Evolutionary conservation across 139 green algal species (phyloP), one percentile per base, ranked within the genome.

Genomic region (Medakamo hakoo): DNA sequence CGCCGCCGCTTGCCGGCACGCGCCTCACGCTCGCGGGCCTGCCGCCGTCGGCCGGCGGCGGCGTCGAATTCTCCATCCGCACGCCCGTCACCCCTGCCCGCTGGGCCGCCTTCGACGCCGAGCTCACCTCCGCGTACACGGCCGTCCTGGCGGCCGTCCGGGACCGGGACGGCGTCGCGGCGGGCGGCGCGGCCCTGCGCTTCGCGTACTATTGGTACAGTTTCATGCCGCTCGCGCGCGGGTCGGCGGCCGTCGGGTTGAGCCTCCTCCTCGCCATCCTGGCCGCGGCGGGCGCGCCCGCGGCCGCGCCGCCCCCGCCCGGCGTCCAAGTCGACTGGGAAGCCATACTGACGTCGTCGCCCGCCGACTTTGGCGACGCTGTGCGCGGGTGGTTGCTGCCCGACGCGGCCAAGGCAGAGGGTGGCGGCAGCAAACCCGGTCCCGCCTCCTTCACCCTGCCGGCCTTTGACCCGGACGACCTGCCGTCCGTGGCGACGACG

Each of bases 151-250:
- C 72, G 21, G 74, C 72, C 0, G 60, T 93, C 63, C 28, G 55
- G 21, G 61, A 23, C 23, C 29, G 65, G 9, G 58, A 79, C 58
- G 27, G 60, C 20, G 57, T 30, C 0, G 59, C 2, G 9, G 29
- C 76, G 23, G 72, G 71, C 0, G 31, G 63, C 3, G 49, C 63
- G 58, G 70, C 75, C 57, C 73, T 88, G 27, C 71, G 60, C 23
- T 86, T 76, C 57, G 68, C 73, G 4, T 86, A 80, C 76, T 86
- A 80, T 74, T 88, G 78, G 79, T 96, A 95, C 82, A 96, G 96
- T 73, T 95, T 96, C 82, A 96, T 95, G 88, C 89, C 89, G 14
- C 76, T 96, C 64, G 87, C 86, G 9, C 78, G 89, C 16, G 88
- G 89, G 63, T 92, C 84, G 0, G 89, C 89, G 20, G 83, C 83